Percentiles rank a stretch among this genome's conserved stretches.
These are phyloP conservation scores for Lecanicillium sp. DNA, from an alignment of 2,329 filamentous ascomycete species.

Conservation along the genomic window DNA sequence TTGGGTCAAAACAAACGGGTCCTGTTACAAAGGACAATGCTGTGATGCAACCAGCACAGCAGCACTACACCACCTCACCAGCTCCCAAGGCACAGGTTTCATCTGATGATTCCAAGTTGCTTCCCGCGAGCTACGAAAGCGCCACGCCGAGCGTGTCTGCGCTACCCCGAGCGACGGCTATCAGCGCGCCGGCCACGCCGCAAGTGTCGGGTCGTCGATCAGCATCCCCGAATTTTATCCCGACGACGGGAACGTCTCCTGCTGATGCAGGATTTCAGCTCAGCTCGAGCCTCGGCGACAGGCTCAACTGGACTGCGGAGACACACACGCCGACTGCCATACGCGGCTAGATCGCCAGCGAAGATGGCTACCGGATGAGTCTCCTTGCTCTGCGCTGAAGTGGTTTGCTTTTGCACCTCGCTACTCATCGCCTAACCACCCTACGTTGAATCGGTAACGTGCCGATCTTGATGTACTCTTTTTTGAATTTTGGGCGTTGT, in stretches of 20 bases:
- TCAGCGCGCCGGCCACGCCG: constrained; percentile 11
- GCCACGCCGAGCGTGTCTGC: constrained; percentile 27
- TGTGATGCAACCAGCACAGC: constrained; percentile 30
- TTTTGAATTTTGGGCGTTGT: constrained; percentile 3
- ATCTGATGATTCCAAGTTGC: constrained; percentile 13
- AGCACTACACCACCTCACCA: no score
- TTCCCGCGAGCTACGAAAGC: constrained; percentile 16
- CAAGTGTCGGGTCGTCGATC: constrained; percentile 25
- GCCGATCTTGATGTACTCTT: background rate
- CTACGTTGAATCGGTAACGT: background rate
- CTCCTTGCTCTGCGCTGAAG: background rate
- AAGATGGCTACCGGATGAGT: no score
- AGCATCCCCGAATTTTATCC: constrained; percentile 36
- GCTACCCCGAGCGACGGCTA: constrained; percentile 33
- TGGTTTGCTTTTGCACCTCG: no score
- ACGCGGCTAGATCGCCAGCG: constrained; percentile 21
- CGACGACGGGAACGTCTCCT: constrained; percentile 38
- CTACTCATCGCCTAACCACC: no score
- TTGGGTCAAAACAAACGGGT: constrained; percentile 51
- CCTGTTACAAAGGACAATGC: constrained; percentile 28
- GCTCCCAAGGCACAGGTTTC: background rate
- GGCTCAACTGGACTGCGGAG: constrained; percentile 39
- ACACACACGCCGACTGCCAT: constrained; percentile 42
- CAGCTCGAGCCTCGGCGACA: constrained; percentile 31
- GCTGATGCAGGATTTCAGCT: constrained; percentile 29